Evolutionary conservation across 2,329 filamentous ascomycete species (phyloP), one percentile per base, ranked within the genome.

Genomic region (Ophiostoma pallidulum): DNA sequence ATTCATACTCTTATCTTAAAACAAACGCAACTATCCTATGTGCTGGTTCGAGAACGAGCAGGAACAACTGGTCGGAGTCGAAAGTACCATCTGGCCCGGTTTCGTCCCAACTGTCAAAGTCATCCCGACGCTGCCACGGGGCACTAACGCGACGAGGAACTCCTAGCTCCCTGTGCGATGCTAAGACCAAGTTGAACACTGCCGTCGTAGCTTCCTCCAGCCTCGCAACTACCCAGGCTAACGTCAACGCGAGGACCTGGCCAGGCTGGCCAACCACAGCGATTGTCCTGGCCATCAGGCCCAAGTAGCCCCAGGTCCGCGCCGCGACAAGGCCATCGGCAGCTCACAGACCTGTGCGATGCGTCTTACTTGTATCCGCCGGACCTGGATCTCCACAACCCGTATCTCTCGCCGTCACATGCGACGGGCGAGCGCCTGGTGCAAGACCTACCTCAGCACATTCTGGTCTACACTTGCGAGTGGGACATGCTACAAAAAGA

Each of bases 401-500:
- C 74, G 2, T 72, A 72, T 18, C 65, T 84, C 4, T 80, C 77
- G 0, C 80, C 80, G 0, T 74, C 71, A 4, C 67, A 76, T 8
- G 78, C 79, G 48, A 60, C 70, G 0, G 72, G 78, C 53, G 67
- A 70, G 24, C 56, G 75, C n/a, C 55, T 82, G 9, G 53, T 42
- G 7, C 62, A 61, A 4, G 63, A 64, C 10, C 66, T 76, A 33
- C 71, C 80, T 3, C 66, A 71, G 0, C 71, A 74, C 14, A 61
- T 82, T 3, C 67, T 81, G 16, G 63, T 82, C 36, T 77, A 75
- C 55, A 72, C 80, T 3, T 83, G 79, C 62, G 79, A 83, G 45
- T 56, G 60, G 49, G 61, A 63, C 47, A 61, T 63, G 60, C 51
- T 63, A 4, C 55, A 57, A 8, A 48, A 55, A 3, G 60, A 63